Evolutionary conservation across 495 filamentous ascomycete genomes (phyloP).

Genomic region (Podospora pseudocomata): DNA sequence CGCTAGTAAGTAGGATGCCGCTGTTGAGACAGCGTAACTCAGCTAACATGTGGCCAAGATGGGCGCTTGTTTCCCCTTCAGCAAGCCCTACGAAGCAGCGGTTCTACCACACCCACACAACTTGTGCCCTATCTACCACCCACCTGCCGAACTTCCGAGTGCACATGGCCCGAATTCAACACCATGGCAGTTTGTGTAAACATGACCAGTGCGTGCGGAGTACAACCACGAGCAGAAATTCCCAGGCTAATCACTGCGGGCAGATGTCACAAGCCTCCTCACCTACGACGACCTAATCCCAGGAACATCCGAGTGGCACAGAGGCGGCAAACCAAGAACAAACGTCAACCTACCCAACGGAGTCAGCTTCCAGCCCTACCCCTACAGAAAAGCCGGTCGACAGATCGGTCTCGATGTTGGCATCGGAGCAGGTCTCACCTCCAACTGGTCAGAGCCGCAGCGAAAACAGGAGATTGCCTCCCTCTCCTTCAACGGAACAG

Average conservation of each 20-base stretch:
- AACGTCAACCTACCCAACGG: neutral
- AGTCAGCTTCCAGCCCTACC: neutral
- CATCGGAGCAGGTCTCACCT: neutral
- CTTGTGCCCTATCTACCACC: neutral
- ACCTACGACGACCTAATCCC: neutral
- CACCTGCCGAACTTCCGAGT: neutral
- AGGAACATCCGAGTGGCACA: neutral
- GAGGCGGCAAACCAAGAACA: neutral
- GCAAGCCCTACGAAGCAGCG: neutral
- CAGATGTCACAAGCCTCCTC: neutral
- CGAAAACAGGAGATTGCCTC: neutral
- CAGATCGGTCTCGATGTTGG: neutral
- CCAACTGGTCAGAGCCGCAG: neutral
- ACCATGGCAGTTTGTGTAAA: slow-evolving; percentile 1
- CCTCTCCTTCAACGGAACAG: neutral
- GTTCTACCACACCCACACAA: neutral
- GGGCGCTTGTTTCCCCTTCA: neutral
- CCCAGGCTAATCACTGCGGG: neutral
- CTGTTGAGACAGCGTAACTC: neutral
- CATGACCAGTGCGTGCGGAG: neutral
- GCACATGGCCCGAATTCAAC: neutral
- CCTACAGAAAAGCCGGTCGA: neutral
- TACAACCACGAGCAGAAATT: neutral
- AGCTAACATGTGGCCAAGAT: neutral
- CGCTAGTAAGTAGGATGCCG: neutral